Evolutionary conservation across 139 green algal species (phyloP), one percentile per base, ranked within the genome.

Genomic region (Chlorella sp.): DNA sequence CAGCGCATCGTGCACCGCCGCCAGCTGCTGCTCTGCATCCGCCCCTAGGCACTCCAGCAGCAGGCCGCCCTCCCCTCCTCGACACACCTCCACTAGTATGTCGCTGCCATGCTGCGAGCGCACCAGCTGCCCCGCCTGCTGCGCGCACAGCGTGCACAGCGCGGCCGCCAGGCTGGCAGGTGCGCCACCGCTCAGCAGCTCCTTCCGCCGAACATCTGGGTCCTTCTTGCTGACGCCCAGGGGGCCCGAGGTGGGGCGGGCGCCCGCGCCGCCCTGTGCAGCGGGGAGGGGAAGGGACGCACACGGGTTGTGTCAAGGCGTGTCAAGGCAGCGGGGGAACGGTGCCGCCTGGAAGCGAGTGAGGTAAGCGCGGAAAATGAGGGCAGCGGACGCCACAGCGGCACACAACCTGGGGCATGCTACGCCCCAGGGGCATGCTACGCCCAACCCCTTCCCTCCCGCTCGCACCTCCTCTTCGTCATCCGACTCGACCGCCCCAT

Each of bases 161-260:
- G 74, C 80, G 1, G 80, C 82, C 4, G 82, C 90, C 68, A 96
- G 86, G 69, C 88, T 91, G 51, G 78, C 88, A 5, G 46, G 28
- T 22, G 92, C 92, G 24, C 92, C 91, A 14, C 69, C 40, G 20
- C 87, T 88, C 41, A 98, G 87, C 80, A 98, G 73, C 91, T 97
- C 95, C 6, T 73, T 77, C 34, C 92, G 83, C 46, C 95, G 84
- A 20, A 92, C 4, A 26, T 62, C 32, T 0, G 84, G 60, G 64
- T 95, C 93, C 85, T 98, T 97, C 83, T 96, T 96, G 90, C 93
- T 96, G 30, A 90, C 64, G 19, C 94, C 95, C 46, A 98, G 82
- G 3, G 76, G 80, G 17, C 76, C 80, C 14, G 43, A 43, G n/a
- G 41, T 80, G 34, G 78, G 82, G 17, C 62, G 68, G 20, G 36